These are phyloP conservation scores for Dothistroma pini DNA, from an alignment of 2,329 filamentous ascomycete genomes.

Conservation along the genomic window DNA sequence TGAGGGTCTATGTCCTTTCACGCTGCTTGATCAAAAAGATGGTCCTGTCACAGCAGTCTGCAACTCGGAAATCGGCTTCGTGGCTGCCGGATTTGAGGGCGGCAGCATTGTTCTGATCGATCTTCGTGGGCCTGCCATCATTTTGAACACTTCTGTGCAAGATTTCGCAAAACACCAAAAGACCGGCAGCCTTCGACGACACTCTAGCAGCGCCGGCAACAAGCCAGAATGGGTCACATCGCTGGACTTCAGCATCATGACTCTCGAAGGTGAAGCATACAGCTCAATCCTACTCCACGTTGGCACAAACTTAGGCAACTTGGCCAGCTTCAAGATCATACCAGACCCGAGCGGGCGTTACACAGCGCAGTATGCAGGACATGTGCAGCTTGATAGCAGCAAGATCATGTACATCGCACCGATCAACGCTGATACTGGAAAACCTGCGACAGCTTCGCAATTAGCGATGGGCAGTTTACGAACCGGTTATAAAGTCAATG, in stretches of 20 bases:
- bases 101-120: conserved; percentile 81
- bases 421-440: conserved; percentile 73
- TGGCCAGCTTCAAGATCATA: conserved; percentile 86
- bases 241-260: conserved; percentile 92
- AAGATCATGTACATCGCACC: conserved; percentile 71
- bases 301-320: conserved; percentile 77
- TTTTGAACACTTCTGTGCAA: conserved; percentile 67
- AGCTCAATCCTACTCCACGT: conserved; percentile 92
- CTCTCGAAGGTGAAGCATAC: conserved; percentile 86
- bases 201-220: conserved; percentile 46
- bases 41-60: conserved; percentile 75
- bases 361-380: conserved; percentile 66
- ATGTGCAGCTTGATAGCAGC: conserved; percentile 60
- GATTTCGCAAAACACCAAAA: conserved; percentile 77
- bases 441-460: conserved; percentile 71
- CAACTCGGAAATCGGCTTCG: conserved; percentile 89
- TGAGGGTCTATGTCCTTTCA: conserved; percentile 75
- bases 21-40: conserved; percentile 77
- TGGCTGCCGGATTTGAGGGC: conserved; percentile 79
- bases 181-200: conserved; percentile 63
- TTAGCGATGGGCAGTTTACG: conserved; percentile 71
- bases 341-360: conserved; percentile 69
- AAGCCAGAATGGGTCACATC: conserved; percentile 70
- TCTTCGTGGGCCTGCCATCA: conserved; percentile 78
- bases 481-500: conserved; percentile 70